Conservation (phyloP, 2,329 filamentous ascomycete genomes). For the Penicillium sp. region DNA sequence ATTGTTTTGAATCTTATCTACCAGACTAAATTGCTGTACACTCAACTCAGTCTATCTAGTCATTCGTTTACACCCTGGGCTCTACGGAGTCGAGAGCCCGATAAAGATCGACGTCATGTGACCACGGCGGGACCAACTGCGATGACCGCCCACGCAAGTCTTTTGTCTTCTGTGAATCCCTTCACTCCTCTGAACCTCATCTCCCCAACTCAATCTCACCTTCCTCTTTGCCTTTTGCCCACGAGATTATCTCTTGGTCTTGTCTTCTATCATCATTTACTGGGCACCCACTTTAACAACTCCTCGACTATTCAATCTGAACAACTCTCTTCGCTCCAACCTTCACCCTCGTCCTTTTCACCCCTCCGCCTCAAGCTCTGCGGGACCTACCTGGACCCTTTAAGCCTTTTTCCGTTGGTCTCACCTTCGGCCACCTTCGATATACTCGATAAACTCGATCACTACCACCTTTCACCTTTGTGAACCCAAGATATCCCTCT, state of each 20-base stretch:
- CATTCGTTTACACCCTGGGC: too few relatives aligned
- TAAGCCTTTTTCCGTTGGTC: not conserved
- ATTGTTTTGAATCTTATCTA: not conserved
- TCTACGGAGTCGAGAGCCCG: not conserved
- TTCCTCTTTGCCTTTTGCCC: not conserved
- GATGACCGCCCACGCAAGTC: constrained; percentile 14
- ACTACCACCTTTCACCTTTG: not conserved
- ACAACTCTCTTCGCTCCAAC: not conserved
- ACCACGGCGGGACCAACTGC: constrained; percentile 1
- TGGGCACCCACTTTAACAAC: constrained; percentile 6
- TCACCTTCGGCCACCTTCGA: not conserved
- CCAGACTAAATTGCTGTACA: not conserved
- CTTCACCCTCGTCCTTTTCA: not conserved
- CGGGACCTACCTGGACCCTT: not conserved
- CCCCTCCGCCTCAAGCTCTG: not conserved
- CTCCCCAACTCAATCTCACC: not conserved
- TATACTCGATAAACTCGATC: not conserved
- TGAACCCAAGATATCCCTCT: not conserved
- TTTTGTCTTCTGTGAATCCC: constrained; percentile 13
- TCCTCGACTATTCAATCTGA: constrained; percentile 6
- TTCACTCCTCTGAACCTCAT: constrained; percentile 8
- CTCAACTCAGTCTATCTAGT: not conserved
- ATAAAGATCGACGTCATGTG: constrained; percentile 10
- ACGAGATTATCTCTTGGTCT: constrained; percentile 1
- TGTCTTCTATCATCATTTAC: not conserved